phyloP scores from a whole-genome alignment of 2,329 filamentous ascomycete species.

The Acarospora socialis region DNA sequence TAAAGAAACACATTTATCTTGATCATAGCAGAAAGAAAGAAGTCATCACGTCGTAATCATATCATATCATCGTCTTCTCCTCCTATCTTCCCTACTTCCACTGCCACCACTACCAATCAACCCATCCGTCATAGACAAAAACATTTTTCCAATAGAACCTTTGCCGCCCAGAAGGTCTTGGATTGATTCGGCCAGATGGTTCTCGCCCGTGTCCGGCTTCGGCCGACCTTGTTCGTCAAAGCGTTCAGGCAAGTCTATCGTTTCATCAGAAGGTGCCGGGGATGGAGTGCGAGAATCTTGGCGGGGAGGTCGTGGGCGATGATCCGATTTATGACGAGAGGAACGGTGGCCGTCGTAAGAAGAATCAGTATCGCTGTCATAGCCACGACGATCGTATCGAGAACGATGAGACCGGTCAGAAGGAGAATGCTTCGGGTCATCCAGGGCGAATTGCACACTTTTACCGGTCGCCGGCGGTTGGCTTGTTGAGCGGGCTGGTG shows the following conservation, averaged over 20 bases:
- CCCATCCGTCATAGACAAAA: conserved; percentile 17
- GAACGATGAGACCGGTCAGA: conserved; percentile 9
- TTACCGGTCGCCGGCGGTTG: conserved; percentile 14
- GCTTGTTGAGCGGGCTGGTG: conserved; percentile 1
- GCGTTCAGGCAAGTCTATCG: conserved; percentile 29
- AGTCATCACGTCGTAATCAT: conserved; percentile 1
- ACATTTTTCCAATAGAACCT: conserved; percentile 15
- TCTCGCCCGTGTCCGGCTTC: conserved; percentile 20
- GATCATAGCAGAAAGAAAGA: too few relatives aligned
- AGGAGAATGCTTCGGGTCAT: conserved; percentile 9
- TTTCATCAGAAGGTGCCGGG: conserved; percentile 27
- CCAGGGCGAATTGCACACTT: conserved; percentile 11
- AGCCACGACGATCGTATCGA: conserved; percentile 2
- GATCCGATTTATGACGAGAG: conserved; percentile 15
- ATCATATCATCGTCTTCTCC: conserved; percentile 4
- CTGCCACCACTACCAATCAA: conserved; percentile 9
- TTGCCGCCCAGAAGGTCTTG: conserved; percentile 24
- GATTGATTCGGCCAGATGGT: conserved; percentile 22
- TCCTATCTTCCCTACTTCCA: conserved; percentile 1
- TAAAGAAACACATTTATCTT: too few relatives aligned
- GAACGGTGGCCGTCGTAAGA: conserved; percentile 7
- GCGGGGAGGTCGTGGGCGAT: conserved; percentile 17
- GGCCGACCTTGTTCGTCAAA: conserved; percentile 29
- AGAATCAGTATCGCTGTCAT: conserved; percentile 9
- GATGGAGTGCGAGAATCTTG: conserved; percentile 11